Percentiles rank a stretch among this genome's conserved stretches.
These are phyloP conservation scores for button mushroom (Agaricus bisporus) DNA, from an alignment of 768 basidiomycete species.

Conservation along the genomic window DNA sequence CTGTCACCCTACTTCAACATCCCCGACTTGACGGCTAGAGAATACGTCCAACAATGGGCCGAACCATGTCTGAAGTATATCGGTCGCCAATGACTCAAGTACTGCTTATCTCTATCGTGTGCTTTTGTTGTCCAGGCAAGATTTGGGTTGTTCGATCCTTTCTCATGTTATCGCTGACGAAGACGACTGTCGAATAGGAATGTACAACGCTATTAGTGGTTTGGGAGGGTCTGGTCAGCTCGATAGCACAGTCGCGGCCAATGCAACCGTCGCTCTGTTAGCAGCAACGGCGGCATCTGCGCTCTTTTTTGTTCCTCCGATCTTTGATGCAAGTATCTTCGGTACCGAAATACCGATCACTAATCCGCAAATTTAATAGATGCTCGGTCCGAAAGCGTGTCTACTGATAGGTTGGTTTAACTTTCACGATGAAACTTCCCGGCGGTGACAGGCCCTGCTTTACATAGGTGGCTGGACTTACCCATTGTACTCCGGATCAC, in stretches of 20 bases:
- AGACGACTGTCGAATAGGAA: slow-evolving; percentile 12
- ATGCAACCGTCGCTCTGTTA: slow-evolving; percentile 22
- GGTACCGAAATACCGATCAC: not conserved
- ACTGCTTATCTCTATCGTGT: slow-evolving; percentile 21
- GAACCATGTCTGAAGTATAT: slow-evolving; percentile 15
- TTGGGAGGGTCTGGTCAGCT: slow-evolving; percentile 24
- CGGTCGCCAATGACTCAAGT: slow-evolving; percentile 21
- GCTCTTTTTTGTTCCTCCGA: slow-evolving; percentile 20
- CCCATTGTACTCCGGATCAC: slow-evolving; percentile 22
- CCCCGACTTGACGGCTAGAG: too few relatives aligned
- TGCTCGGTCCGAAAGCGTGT: slow-evolving; percentile 22
- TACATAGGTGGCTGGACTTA: slow-evolving; percentile 24
- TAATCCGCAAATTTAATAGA: slow-evolving; percentile 9
- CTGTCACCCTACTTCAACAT: not conserved
- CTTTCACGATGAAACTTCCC: not conserved
- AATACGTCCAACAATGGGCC: not conserved
- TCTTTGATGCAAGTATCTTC: slow-evolving; percentile 20
- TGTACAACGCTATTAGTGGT: slow-evolving; percentile 25
- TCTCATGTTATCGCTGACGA: not conserved
- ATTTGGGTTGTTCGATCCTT: not conserved
- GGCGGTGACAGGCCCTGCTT: not conserved
- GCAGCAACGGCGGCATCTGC: slow-evolving; percentile 24
- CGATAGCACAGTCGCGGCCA: slow-evolving; percentile 23
- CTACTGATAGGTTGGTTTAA: slow-evolving; percentile 18
- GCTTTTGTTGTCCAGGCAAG: slow-evolving; percentile 24